A percentile compares a stretch with the other conserved stretches of the same genome.
These are phyloP conservation scores for Penicillium verrucosum DNA, from an alignment of 2,329 filamentous ascomycete species.

Conservation along the genomic window DNA sequence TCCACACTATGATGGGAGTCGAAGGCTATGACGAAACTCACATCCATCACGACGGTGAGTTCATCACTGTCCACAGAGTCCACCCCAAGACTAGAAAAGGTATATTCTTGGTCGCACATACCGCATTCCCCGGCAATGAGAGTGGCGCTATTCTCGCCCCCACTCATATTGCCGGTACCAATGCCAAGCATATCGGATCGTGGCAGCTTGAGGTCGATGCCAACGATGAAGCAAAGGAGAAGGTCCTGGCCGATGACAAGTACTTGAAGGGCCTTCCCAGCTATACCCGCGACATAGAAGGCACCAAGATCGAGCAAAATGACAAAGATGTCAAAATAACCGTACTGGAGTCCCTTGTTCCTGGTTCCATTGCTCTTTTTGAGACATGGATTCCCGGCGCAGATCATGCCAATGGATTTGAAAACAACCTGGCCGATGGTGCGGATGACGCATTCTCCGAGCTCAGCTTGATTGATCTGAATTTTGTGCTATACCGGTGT, in stretches of 20 bases:
- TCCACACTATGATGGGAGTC: conserved; percentile 92
- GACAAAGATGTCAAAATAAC: conserved; percentile 74
- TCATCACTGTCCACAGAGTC: conserved; percentile 92
- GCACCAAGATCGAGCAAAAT: conserved; percentile 68
- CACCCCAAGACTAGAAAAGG: conserved; percentile 90
- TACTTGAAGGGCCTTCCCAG: conserved; percentile 80
- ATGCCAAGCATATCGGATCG: conserved; percentile 78
- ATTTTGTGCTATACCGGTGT: conserved; percentile 86
- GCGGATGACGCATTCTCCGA: conserved; percentile 73
- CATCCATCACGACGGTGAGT: conserved; percentile 93
- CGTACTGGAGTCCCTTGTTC: conserved; percentile 78
- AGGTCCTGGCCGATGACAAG: conserved; percentile 65
- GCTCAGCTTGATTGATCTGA: conserved; percentile 76
- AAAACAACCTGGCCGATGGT: conserved; percentile 80
- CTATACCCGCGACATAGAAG: conserved; percentile 69
- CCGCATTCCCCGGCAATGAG: conserved; percentile 87
- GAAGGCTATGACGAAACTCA: conserved; percentile 94
- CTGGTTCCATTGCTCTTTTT: conserved; percentile 90
- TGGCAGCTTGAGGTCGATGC: conserved; percentile 90
- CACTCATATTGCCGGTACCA: conserved; percentile 77
- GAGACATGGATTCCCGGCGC: conserved; percentile 92
- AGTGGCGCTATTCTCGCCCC: conserved; percentile 77
- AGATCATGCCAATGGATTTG: conserved; percentile 77
- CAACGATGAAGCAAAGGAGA: conserved; percentile 64
- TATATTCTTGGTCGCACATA: conserved; percentile 93